phyloP scores from a whole-genome alignment of 768 basidiomycete species.

The Lactarius trivialis region DNA sequence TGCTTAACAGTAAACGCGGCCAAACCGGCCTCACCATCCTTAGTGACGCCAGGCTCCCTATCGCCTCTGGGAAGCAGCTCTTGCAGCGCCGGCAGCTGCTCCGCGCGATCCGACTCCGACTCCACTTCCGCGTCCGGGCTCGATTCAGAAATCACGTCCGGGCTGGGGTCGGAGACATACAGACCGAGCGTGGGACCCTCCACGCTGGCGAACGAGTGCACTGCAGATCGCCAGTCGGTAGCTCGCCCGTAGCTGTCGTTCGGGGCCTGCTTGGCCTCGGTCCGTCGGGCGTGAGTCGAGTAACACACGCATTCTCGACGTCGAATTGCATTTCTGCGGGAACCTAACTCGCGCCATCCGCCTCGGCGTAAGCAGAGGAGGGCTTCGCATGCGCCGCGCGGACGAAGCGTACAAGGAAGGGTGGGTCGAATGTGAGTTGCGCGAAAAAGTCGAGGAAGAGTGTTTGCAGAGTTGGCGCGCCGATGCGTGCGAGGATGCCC shows the following conservation, averaged over 20 bases:
- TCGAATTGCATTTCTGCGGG: background rate
- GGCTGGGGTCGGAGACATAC: background rate
- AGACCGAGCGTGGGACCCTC: constrained; percentile 1
- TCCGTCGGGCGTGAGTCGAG: background rate
- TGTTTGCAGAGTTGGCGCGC: background rate
- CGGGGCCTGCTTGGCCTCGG: too few species aligned
- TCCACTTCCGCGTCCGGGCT: background rate
- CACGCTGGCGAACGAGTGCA: background rate
- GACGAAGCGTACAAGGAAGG: background rate
- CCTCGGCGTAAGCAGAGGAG: too few species aligned
- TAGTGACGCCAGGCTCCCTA: background rate
- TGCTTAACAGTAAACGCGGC: background rate
- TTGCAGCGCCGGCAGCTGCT: background rate
- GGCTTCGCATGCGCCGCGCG: background rate
- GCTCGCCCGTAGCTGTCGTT: background rate
- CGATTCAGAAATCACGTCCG: too few species aligned
- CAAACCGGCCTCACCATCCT: background rate
- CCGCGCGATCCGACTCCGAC: background rate
- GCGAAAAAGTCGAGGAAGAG: constrained; percentile 5
- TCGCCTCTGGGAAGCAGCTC: background rate
- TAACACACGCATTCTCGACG: background rate
- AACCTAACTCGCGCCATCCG: background rate
- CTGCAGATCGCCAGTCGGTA: constrained; percentile 1
- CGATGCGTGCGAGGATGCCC: background rate
- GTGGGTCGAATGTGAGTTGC: constrained; percentile 2